A percentile compares a stretch with the other conserved stretches of the same genome.
phyloP scores from a whole-genome alignment of 495 filamentous ascomycete species.

The Tuber microsphaerosporum region DNA sequence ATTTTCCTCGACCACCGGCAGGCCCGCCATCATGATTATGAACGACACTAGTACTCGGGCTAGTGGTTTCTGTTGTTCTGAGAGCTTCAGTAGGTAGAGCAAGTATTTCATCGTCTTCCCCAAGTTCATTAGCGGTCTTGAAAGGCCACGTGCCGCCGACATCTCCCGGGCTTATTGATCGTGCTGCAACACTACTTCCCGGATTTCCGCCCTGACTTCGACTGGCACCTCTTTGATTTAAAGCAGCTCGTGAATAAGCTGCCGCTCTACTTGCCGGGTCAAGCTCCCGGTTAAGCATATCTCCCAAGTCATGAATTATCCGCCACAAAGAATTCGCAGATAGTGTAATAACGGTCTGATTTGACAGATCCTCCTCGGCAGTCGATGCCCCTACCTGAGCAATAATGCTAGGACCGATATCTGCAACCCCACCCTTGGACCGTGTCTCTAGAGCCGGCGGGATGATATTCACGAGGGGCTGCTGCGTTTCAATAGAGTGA shows the following conservation, averaged over 20 bases:
- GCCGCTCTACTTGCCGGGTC: conserved; percentile 35
- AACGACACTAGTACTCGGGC: conserved; percentile 8
- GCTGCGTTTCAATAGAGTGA: conserved; percentile 27
- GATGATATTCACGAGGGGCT: conserved; percentile 28
- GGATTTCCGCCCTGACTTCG: conserved; percentile 13
- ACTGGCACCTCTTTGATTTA: conserved; percentile 34
- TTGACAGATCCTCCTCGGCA: conserved; percentile 17
- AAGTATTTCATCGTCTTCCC: not conserved
- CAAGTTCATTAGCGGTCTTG: conserved; percentile 12
- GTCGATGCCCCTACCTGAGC: conserved; percentile 35
- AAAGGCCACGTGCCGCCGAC: conserved; percentile 20
- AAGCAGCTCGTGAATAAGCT: conserved; percentile 21
- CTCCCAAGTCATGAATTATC: conserved; percentile 36
- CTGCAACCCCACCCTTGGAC: no score
- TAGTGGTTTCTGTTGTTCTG: not conserved
- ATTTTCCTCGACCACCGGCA: not conserved
- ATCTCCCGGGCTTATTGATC: not conserved
- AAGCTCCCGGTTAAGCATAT: conserved; percentile 38
- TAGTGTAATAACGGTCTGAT: conserved; percentile 9
- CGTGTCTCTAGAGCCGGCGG: conserved; percentile 8
- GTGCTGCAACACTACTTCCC: no score
- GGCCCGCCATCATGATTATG: not conserved
- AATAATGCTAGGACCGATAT: conserved; percentile 16
- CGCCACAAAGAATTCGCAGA: conserved; percentile 24
- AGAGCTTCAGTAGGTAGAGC: not conserved